phyloP scores from a whole-genome alignment of 768 basidiomycete genomes.

The Steccherinum ochraceum region DNA sequence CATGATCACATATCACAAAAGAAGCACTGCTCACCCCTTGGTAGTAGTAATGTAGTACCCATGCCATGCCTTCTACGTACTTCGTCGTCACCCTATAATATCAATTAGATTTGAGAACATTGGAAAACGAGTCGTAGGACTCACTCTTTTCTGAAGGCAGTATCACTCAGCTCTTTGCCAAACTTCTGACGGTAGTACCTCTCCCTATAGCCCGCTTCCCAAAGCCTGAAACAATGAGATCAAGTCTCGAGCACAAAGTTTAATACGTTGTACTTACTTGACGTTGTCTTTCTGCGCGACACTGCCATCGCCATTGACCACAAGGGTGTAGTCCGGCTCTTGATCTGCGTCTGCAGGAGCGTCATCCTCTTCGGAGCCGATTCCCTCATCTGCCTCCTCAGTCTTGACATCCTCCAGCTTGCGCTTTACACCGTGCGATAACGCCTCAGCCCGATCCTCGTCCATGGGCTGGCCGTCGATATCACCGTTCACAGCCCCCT shows the following conservation, averaged over 20 bases:
- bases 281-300: conserved; percentile 94
- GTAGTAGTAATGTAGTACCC: conserved; percentile 98
- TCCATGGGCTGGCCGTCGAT: conserved; percentile 15
- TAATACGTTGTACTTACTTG: conserved; percentile 49
- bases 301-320: conserved; percentile 86
- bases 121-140: conserved; percentile 21
- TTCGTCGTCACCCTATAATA: conserved; percentile 57
- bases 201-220: conserved; percentile 94
- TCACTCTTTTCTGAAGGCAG: conserved; percentile 67
- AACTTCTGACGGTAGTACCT: conserved; percentile 96
- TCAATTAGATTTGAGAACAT: conserved; percentile 3
- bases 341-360: conserved; percentile 24
- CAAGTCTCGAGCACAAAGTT: not conserved
- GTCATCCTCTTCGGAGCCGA: conserved; percentile 42
- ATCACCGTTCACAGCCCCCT: conserved; percentile 9
- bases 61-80: conserved; percentile 93
- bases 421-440: conserved; percentile 37
- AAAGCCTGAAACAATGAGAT: conserved; percentile 53
- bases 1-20: not conserved
- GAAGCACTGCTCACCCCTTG: conserved; percentile 76
- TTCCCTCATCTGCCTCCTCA: conserved; percentile 27
- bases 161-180: conserved; percentile 63
- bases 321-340: conserved; percentile 47
- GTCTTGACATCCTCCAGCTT: conserved; percentile 35
- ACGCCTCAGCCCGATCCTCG: conserved; percentile 26